phyloP scores from a whole-genome alignment of 257 asterid genomes.

The Asclepias syriaca region DNA sequence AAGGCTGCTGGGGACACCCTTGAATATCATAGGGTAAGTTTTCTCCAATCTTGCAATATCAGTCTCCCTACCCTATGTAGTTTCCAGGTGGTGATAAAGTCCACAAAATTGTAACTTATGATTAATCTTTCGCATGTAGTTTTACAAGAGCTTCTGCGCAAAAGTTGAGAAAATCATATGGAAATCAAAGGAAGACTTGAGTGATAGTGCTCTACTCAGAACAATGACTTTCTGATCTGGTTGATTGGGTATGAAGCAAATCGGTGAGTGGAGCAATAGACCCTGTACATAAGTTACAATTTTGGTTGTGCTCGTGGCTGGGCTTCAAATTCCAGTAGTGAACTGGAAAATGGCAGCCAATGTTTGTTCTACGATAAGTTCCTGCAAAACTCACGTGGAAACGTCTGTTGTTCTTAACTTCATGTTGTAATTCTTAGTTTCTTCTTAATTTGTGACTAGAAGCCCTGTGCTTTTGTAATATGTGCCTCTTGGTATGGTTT shows the following conservation, averaged over 20 bases:
- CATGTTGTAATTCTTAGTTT: background rate
- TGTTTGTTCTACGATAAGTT: background rate
- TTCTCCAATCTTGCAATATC: conserved; percentile 3
- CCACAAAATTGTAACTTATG: too few species aligned
- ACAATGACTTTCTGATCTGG: conserved; percentile 55
- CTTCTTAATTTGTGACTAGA: conserved; percentile 7
- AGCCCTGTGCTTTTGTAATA: background rate
- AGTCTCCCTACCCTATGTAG: background rate
- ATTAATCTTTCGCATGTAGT: conserved; percentile 39
- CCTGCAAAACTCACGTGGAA: background rate
- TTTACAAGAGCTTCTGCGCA: conserved; percentile 70
- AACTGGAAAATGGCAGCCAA: background rate
- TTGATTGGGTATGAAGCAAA: conserved; percentile 33
- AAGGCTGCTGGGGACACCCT: conserved; percentile 92
- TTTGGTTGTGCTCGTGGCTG: background rate
- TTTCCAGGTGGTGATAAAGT: background rate
- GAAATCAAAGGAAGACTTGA: conserved; percentile 59
- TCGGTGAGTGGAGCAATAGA: conserved; percentile 15
- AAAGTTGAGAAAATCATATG: conserved; percentile 53
- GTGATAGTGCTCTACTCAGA: conserved; percentile 35
- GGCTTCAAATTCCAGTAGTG: background rate
- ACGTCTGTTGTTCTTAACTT: background rate
- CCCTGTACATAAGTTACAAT: background rate
- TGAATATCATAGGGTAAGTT: conserved; percentile 78
- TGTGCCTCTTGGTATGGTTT: background rate